Evolutionary conservation across 2,329 filamentous ascomycete genomes (phyloP).

Genomic region (Clonostachys byssicola): DNA sequence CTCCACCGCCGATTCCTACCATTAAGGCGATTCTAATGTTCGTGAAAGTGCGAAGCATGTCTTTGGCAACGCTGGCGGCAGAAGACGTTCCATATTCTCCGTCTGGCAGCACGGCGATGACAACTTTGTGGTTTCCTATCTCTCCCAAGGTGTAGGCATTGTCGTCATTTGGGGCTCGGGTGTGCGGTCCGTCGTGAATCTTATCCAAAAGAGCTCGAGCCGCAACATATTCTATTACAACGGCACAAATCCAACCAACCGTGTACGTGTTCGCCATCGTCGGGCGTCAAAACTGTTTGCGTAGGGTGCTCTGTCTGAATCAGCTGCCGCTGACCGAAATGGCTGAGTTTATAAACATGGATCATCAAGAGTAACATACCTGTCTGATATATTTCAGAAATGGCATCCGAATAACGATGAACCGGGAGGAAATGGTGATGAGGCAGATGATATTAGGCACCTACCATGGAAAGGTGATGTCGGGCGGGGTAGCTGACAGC

Average conservation of each 20-base stretch:
- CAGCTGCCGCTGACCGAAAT: no score
- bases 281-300: no score
- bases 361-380: no score
- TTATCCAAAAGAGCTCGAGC: constrained; percentile 15
- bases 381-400: no score
- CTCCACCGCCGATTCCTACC: constrained; percentile 14
- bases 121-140: constrained; percentile 21
- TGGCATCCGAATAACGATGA: no score
- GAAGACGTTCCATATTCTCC: constrained; percentile 17
- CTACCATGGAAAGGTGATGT: no score
- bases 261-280: constrained; percentile 8
- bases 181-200: constrained; percentile 7
- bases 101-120: constrained; percentile 18
- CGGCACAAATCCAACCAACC: constrained; percentile 18
- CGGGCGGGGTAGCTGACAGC: no score
- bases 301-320: no score
- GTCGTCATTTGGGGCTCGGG: neutral
- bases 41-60: constrained; percentile 24
- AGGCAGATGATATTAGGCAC: no score
- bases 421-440: no score
- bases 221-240: constrained; percentile 14
- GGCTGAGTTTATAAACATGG: no score
- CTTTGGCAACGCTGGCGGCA: constrained; percentile 20
- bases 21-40: constrained; percentile 12
- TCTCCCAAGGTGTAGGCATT: constrained; percentile 19